Conservation (phyloP, 148 eudicot genomes). For the Camellia lanceoleosa region DNA sequence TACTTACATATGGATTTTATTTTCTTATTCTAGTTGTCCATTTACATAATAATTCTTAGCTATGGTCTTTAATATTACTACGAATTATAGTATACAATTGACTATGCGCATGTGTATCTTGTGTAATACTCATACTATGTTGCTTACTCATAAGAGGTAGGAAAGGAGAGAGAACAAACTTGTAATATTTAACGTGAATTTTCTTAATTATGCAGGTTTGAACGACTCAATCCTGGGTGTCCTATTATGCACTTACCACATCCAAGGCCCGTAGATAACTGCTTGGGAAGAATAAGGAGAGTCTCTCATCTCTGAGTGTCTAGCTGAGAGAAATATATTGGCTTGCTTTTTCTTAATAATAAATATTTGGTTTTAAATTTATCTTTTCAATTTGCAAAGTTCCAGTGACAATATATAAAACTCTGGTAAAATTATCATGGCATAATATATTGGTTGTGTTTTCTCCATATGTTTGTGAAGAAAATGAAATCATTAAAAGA, state of each 20-base stretch:
- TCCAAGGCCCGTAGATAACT: conserved; percentile 80
- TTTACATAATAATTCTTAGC: neutral
- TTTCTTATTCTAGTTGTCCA: neutral
- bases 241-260: conserved; percentile 63
- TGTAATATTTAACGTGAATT: neutral
- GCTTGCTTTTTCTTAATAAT: too few relatives aligned
- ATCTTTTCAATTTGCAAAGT: too few relatives aligned
- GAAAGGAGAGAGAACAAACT: neutral
- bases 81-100: too few relatives aligned
- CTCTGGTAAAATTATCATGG: neutral
- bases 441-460: neutral
- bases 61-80: too few relatives aligned
- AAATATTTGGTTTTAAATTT: too few relatives aligned
- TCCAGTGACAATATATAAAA: neutral
- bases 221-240: conserved; percentile 53
- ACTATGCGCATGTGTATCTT: too few relatives aligned
- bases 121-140: too few relatives aligned
- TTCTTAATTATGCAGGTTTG: conserved; percentile 49
- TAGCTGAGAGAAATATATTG: neutral
- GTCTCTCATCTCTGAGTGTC: conserved; percentile 16
- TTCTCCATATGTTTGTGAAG: neutral
- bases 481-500: neutral
- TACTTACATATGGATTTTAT: neutral
- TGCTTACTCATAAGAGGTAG: too few relatives aligned
- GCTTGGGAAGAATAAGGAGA: conserved; percentile 58